Base-by-base conservation (phyloP, 345 rosid genomes). In the Camelina laxa region DNA sequence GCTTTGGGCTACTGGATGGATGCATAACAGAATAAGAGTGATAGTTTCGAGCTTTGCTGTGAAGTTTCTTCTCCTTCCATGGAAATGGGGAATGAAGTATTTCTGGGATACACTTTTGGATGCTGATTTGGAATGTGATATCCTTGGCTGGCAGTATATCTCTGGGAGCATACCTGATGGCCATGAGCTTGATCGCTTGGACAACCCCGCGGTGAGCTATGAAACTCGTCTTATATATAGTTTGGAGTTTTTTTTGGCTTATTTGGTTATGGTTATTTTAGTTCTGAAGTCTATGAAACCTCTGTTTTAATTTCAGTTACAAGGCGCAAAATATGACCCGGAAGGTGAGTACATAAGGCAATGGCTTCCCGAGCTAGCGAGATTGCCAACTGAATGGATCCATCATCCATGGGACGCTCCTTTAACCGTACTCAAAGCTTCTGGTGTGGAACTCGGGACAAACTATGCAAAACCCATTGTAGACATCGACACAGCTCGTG, bases 21-120 rank as follows among this genome's bases (percentile, higher is more conserved):
- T 88, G 73, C 98, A 91, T 70, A 91, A 93, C 80, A 81, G 89
- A 79, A 84, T 89, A 60, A 84, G 98, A 82, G 96, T 91, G 74
- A 88, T 91, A 14, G 97, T 88, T 54, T 87, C 95, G 15, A 88
- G 97, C 79, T 94, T 94, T 15, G 91, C 95, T 1, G 93, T 94
- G 68, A 94, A 94, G 74, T 80, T 87, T 79, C 88, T 91, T 72
- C 93, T 91, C 73, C 91, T 89, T 58, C 97, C 98, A 30, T 91
- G 98, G 98, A 88, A 80, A 76, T 91, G 98, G 97, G 98, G 98
- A 21, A 85, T 94, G 97, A 91, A 91, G 80, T 94, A 91, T 73
- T 91, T 89, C 69, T 94, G 97, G 96, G 97, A 94, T 84, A 89
- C 95, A 1, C 93, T 94, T 69, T 71, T 94, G 79, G 97, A 94